Evolutionary conservation across 352 stramenopile genomes (phyloP).

Genomic region (Saprolegnia parasitica): DNA sequence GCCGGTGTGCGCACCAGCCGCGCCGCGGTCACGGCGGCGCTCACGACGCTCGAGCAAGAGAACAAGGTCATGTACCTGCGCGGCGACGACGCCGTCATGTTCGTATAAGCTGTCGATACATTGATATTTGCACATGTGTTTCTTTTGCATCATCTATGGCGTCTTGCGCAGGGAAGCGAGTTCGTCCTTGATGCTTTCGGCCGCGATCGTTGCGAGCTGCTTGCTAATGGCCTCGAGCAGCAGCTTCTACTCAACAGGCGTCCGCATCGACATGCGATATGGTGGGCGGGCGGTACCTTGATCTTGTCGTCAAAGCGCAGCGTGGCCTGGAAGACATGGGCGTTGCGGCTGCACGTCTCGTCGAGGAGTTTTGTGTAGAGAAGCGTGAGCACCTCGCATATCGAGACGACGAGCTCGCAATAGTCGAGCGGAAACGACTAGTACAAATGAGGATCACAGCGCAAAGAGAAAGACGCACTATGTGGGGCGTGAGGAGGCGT

Average conservation of each 20-base stretch:
- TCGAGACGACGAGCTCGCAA: conserved; percentile 68
- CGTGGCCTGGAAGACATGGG: conserved; percentile 70
- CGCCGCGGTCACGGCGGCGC: conserved; percentile 59
- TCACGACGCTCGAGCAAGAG: conserved; percentile 73
- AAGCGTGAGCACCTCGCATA: conserved; percentile 76
- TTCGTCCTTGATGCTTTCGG: conserved; percentile 53
- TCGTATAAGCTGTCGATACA: conserved; percentile 52
- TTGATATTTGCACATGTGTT: neutral
- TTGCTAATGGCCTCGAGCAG: conserved; percentile 80
- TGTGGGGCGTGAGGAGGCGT: conserved; percentile 59
- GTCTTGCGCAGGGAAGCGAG: neutral
- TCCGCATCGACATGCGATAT: neutral
- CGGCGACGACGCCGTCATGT: conserved; percentile 78
- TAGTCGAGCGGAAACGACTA: conserved; percentile 79
- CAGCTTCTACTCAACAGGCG: conserved; percentile 53
- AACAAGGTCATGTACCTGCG: conserved; percentile 89
- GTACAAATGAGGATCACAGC: neutral
- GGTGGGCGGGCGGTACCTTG: conserved; percentile 41
- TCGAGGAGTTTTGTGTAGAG: conserved; percentile 81
- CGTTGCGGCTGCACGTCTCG: conserved; percentile 64
- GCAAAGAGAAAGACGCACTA: conserved; percentile 45
- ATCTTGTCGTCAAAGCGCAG: conserved; percentile 77
- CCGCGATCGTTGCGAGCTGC: conserved; percentile 61
- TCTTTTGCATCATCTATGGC: neutral
- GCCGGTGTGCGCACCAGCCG: conserved; percentile 39